Base-by-base conservation (phyloP, 441 rosid species). In the Hypseocharis bilobata region DNA sequence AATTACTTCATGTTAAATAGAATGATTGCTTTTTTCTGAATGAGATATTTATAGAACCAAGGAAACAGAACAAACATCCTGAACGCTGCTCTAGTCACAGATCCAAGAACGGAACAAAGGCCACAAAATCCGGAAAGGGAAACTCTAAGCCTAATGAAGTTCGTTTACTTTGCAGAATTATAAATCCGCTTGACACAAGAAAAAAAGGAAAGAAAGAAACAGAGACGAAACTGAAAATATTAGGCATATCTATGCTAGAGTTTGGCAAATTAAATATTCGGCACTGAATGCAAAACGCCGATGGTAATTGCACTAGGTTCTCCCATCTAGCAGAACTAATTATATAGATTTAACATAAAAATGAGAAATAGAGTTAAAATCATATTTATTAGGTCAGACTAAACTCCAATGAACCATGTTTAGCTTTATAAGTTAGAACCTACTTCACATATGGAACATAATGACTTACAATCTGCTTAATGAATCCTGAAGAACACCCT, bases 401-500 rank as follows among this genome's bases (percentile, higher is more conserved):
- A 17, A 44, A 16, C 3, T 44, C 4, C 51, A 14, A 44, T 14
- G 51, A 44, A 44, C 19, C 5, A 16, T 14, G 17, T 0, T n/a
- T 16, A 16, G 20, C 19, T 3, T n/a, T 16, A 7, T 44, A 44
- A 44, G 16, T 44, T 44, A 20, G 11, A 54, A 20, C 19, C 63
- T 58, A 54, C 62, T 19, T 20, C 16, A 20, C 51, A 44, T 44
- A 44, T 44, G 51, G 51, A 44, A 44, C 51, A 44, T 14, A 44
- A 47, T 57, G 76, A 16, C 95, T 81, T 77, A 88, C 98, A 44
- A 93, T 88, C 78, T 93, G 99, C 70, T 83, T 87, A 25, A 91
- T 83, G 60, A 93, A 87, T 78, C 87, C 97, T 0, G 82, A 60
- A 17, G 99, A 88, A 72, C 99, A 93, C 59, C 78, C 96, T 65